Evolutionary conservation across 2,329 filamentous ascomycete species (phyloP).

Genomic region (Aotearoamyces nothofagi): DNA sequence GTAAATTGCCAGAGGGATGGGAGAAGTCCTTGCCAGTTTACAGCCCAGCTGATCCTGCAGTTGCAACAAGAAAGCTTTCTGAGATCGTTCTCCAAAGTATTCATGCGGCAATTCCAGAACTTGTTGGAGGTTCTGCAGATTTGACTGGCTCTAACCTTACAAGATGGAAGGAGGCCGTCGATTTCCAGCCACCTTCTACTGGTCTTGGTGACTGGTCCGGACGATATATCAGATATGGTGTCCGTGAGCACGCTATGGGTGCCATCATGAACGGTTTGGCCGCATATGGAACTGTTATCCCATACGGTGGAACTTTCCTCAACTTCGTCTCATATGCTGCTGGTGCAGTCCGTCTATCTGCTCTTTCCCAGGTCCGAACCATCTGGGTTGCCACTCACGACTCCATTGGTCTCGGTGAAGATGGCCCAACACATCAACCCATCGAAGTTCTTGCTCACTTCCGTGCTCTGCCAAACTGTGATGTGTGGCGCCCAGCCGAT

Average conservation of each 20-base stretch:
- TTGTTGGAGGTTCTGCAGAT: conserved; percentile 92
- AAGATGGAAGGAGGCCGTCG: conserved; percentile 88
- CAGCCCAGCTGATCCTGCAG: conserved; percentile 67
- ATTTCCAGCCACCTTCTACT: conserved; percentile 85
- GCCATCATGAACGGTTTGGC: conserved; percentile 90
- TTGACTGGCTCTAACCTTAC: conserved; percentile 98
- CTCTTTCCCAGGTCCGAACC: conserved; percentile 76
- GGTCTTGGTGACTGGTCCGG: conserved; percentile 82
- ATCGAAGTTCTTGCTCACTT: conserved; percentile 97
- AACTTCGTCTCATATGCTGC: conserved; percentile 99
- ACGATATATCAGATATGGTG: conserved; percentile 86
- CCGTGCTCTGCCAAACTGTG: conserved; percentile 96
- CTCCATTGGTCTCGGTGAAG: conserved; percentile 97
- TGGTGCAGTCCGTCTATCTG: conserved; percentile 84
- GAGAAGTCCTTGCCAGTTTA: conserved; percentile 87
- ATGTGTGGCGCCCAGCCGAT: conserved; percentile 98
- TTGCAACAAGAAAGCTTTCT: conserved; percentile 91
- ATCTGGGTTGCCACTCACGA: conserved; percentile 98
- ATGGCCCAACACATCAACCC: conserved; percentile 96
- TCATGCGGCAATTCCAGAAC: conserved; percentile 69
- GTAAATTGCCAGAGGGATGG: conserved; percentile 89
- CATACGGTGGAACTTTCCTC: conserved; percentile 90
- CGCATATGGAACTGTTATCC: conserved; percentile 89
- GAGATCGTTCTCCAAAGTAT: conserved; percentile 87
- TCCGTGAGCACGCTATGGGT: conserved; percentile 85